Conservation (phyloP, 192 early-diverging fungal genomes). For the Geranomyces michiganensis region DNA sequence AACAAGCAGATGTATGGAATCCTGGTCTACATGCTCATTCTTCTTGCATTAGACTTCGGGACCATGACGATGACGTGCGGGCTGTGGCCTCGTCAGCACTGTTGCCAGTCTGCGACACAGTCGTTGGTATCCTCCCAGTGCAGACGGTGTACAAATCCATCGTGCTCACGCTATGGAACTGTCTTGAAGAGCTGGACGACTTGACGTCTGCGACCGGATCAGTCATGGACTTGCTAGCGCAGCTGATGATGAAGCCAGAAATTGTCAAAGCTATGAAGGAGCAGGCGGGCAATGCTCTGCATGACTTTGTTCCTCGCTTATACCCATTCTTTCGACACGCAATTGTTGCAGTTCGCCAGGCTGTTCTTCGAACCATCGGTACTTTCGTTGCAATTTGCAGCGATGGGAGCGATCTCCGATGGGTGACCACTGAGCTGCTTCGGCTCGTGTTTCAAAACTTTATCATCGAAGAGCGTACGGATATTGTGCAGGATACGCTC, state of each 20-base stretch:
- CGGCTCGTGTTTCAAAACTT: constrained; percentile 90
- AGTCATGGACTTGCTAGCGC: constrained; percentile 90
- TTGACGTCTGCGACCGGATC: constrained; percentile 87
- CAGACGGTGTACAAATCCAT: constrained; percentile 69
- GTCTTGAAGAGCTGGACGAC: constrained; percentile 89
- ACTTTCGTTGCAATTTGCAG: constrained; percentile 67
- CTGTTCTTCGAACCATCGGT: constrained; percentile 77
- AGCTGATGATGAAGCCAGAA: constrained; percentile 64
- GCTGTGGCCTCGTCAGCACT: constrained; percentile 89
- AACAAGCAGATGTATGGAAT: too few species aligned
- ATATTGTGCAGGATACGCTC: constrained; percentile 62
- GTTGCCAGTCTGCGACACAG: constrained; percentile 79
- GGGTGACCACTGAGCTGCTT: constrained; percentile 63
- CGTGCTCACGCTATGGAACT: constrained; percentile 82
- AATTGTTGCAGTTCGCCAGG: constrained; percentile 78
- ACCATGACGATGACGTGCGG: constrained; percentile 93
- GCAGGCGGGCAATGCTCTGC: constrained; percentile 53
- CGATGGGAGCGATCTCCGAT: constrained; percentile 51
- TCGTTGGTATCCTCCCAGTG: constrained; percentile 70
- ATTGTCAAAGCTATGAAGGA: constrained; percentile 39
- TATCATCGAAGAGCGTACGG: constrained; percentile 78
- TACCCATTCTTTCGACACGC: constrained; percentile 96
- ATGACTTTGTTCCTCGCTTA: constrained; percentile 79
- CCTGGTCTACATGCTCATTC: too few species aligned
- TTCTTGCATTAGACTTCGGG: constrained; percentile 53